Evolutionary conservation across 2,329 filamentous ascomycete genomes (phyloP).

Genomic region (Pseudogymnoascus sp.): DNA sequence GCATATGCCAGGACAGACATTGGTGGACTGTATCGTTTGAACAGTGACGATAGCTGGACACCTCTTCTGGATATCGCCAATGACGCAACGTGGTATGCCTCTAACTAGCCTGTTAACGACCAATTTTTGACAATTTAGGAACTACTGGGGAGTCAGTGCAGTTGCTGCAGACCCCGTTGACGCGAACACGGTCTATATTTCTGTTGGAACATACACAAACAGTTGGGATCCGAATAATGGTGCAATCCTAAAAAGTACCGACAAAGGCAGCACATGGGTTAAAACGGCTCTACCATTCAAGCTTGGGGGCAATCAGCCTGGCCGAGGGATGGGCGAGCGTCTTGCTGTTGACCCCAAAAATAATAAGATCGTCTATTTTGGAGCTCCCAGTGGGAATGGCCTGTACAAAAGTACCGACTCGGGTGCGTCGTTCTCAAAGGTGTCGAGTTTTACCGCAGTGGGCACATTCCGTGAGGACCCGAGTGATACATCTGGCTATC

Average conservation of each 20-base stretch:
- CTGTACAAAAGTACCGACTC: constrained; percentile 50
- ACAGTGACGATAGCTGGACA: constrained; percentile 47
- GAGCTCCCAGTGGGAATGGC: constrained; percentile 49
- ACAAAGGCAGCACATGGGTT: constrained; percentile 45
- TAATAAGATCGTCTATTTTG: constrained; percentile 49
- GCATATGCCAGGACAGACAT: constrained; percentile 51
- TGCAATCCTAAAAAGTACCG: constrained; percentile 45
- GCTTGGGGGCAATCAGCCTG: constrained; percentile 54
- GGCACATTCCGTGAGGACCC: constrained; percentile 42
- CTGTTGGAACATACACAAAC: constrained; percentile 52
- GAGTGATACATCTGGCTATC: constrained; percentile 36
- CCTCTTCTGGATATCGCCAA: constrained; percentile 42
- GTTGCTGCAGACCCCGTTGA: constrained; percentile 48
- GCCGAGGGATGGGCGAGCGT: constrained; percentile 50
- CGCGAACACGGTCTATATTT: constrained; percentile 43
- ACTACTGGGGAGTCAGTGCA: constrained; percentile 49
- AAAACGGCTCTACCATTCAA: constrained; percentile 46
- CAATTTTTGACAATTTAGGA: constrained; percentile 28
- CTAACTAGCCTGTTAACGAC: constrained; percentile 2
- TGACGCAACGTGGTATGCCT: constrained; percentile 35
- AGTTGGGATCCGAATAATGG: constrained; percentile 49
- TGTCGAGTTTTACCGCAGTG: constrained; percentile 41
- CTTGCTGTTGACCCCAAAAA: constrained; percentile 50
- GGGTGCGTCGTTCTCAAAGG: constrained; percentile 45
- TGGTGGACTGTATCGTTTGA: constrained; percentile 47